Base-by-base conservation (phyloP, 352 stramenopile genomes). In the Phytophthora citricola region DNA sequence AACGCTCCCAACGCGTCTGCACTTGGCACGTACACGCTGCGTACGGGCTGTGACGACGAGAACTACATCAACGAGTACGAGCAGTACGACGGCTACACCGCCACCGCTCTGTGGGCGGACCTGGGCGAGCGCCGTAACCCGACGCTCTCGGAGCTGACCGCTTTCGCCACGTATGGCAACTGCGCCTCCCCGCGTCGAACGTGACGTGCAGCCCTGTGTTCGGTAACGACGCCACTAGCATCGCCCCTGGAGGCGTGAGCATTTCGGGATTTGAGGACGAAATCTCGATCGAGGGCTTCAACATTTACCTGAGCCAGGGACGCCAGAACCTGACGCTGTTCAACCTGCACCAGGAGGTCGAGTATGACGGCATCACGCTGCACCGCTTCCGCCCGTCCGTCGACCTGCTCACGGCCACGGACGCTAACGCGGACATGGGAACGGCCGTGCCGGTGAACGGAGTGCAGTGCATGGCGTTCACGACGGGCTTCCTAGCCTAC, bases 321-420 rank as follows among this genome's bases (percentile, higher is more conserved):
- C 69, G 77, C 14, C 80, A 89, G 70, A 89, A 91, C 67, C 32
- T 91, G 17, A 85, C 80, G 45, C 48, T 91, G 22, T 77, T 71
- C 54, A 87, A 81, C 53, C 58, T 71, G 32, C 50, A 78, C 44
- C 38, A 73, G 29, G 70, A 83, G 22, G 61, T 81, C 17, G 57
- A 91, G 38, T 78, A 78, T 20, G 41, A 82, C 9, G 78, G 57
- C 38, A 85, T 85, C 56, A 78, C 57, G 55, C 64, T 90, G 50
- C 76, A 81, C 58, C 83, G 83, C 38, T 91, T 90, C 62, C 52
- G 45, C 22, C 74, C 83, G 11, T 59, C 77, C 5, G 63, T 41
- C 8, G 50, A 78, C 9, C 51, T 91, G 50, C 62, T 91, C 15
- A 57, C 51, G 29, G 51, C 55, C 4, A 60, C 63, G 22, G 24